Base-by-base conservation (phyloP, 345 rosid genomes). In the Aquilaria yunnanensis region DNA sequence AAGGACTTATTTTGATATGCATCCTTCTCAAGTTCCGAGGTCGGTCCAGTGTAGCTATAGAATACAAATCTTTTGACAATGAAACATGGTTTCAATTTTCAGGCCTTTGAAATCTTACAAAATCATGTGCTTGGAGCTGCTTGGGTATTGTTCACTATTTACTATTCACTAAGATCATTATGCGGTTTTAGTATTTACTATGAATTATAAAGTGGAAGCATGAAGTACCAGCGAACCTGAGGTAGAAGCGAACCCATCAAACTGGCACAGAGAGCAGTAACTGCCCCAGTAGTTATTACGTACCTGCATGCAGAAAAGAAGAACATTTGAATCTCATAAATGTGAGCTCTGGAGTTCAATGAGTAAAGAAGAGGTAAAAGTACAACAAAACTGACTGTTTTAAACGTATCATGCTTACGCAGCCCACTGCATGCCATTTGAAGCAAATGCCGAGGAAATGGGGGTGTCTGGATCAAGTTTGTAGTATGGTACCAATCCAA, bases 361-460 rank as follows among this genome's bases (percentile, higher is more conserved):
- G 56, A 16, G 49, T 56, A 32, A 47, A 48, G 12, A 32, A 16
- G 23, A 23, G 23, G 23, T 23, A 23, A 33, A 57, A 12, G 11
- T 37, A 37, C 31, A 34, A 57, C 23, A 32, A 14, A 9, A 23
- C 14, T 45, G 50, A 56, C 56, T 56, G 37, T 14, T 48, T 32
- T 33, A 57, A 57, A 29, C 23, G 41, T 50, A 57, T 6, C 49
- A 56, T 49, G 60, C 90, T 77, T 80, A 82, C 91, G 82, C 81
- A 55, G 91, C 91, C 91, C 88, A 85, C 32, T 85, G 85, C 88
- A 85, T 82, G 53, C 91, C 85, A 52, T 84, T 75, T 62, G 83
- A 77, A 76, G 81, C 81, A 78, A 85, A 85, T 47, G 87, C 86
- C 41, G 88, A 80, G 74, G 91, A 82, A 75, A 85, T 85, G 14